Conservation (phyloP, 257 asterid species). For the Solanum pinnatisectum region DNA sequence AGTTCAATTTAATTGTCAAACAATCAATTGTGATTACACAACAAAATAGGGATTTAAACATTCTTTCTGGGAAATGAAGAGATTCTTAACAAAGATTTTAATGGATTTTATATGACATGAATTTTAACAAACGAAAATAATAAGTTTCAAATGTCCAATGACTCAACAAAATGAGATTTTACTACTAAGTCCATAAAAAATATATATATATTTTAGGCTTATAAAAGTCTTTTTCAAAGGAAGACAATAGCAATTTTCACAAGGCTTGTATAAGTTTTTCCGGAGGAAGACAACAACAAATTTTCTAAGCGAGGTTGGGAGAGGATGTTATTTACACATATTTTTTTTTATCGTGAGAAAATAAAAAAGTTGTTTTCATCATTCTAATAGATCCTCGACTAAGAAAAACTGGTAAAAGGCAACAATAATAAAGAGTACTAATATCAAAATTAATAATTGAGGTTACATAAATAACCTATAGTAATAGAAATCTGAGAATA, state of each 20-base stretch:
- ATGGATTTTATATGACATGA: not conserved
- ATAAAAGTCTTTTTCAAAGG: not conserved
- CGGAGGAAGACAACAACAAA: not conserved
- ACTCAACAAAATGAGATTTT: not conserved
- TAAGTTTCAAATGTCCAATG: not conserved
- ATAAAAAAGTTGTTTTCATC: no score
- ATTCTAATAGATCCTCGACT: not conserved
- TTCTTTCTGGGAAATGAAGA: not conserved
- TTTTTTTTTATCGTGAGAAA: no score
- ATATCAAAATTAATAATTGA: not conserved
- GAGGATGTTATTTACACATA: not conserved
- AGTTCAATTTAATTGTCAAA: no score
- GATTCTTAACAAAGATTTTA: not conserved
- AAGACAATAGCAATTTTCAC: not conserved
- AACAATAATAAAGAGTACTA: not conserved
- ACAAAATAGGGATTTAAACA: not conserved
- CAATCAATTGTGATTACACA: not conserved
- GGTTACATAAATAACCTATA: not conserved
- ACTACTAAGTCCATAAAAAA: not conserved
- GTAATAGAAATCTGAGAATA: no score
- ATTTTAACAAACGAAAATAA: not conserved
- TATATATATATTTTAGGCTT: not conserved
- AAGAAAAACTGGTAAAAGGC: not conserved
- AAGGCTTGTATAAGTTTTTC: not conserved
- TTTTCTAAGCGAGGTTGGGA: no score